Evolutionary conservation across 2,329 filamentous ascomycete genomes (phyloP).

Genomic region (Chaetomium olivaceum): DNA sequence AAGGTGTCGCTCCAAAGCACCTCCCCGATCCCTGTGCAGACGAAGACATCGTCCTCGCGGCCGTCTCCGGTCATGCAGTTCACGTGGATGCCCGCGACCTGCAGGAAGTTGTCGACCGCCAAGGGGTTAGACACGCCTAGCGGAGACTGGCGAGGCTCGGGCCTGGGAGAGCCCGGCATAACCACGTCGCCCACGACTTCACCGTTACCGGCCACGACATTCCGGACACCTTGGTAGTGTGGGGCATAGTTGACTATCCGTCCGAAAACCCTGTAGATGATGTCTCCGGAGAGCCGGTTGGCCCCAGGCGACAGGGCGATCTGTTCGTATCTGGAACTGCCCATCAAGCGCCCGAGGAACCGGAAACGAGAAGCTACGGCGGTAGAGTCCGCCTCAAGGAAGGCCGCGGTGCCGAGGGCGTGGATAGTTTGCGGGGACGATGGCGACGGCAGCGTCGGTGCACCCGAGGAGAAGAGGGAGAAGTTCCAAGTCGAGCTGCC

Average conservation of each 20-base stretch:
- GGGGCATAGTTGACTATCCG: background rate
- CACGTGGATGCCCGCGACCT: constrained; percentile 4
- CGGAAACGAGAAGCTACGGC: background rate
- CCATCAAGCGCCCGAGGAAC: background rate
- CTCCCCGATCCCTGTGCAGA: background rate
- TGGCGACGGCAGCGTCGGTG: background rate
- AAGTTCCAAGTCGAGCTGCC: background rate
- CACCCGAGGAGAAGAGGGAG: background rate
- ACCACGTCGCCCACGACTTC: background rate
- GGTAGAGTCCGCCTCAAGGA: background rate
- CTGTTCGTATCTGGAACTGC: background rate
- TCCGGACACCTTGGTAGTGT: background rate
- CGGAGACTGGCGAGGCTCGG: background rate
- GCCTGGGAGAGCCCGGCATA: background rate
- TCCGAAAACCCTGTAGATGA: background rate
- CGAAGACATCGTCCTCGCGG: background rate
- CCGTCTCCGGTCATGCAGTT: background rate
- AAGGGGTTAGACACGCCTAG: background rate
- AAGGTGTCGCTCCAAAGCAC: background rate
- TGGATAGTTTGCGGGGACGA: background rate
- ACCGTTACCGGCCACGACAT: background rate
- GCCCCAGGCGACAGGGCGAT: background rate
- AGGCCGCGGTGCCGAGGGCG: background rate
- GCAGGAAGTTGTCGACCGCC: background rate
- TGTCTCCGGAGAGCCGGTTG: background rate